Conservation (phyloP, 371 early-diverging fungal genomes). For the Mucor piriformis region DNA sequence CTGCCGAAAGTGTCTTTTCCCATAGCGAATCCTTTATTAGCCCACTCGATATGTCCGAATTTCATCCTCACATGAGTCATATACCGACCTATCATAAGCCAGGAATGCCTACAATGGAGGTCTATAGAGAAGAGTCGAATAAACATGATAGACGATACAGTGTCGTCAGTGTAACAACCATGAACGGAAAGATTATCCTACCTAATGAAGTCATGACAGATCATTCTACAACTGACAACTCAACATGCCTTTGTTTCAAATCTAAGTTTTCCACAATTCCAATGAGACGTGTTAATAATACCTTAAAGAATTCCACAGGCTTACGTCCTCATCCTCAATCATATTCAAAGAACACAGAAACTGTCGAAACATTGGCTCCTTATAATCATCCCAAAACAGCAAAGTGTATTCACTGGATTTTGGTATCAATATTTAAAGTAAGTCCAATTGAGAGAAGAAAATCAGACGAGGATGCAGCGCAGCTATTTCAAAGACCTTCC, state of each 20-base stretch:
- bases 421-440: slow-evolving; percentile 19
- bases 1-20: background rate
- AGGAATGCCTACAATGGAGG: background rate
- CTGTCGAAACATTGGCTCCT: slow-evolving; percentile 13
- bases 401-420: slow-evolving; percentile 28
- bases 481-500: background rate
- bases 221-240: background rate
- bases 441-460: background rate
- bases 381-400: slow-evolving; percentile 24
- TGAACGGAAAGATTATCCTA: background rate
- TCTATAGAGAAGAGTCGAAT: background rate
- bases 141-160: background rate
- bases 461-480: background rate
- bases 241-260: background rate
- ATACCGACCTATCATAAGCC: background rate
- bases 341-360: background rate
- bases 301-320: background rate
- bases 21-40: background rate
- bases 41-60: background rate
- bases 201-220: slow-evolving; percentile 2
- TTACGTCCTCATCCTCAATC: background rate
- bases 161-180: slow-evolving; percentile 5
- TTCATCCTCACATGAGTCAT: background rate
- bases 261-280: slow-evolving; percentile 3
- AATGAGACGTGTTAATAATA: slow-evolving; percentile 1